Base-by-base conservation (phyloP, 2,329 filamentous ascomycete genomes). In the Penicillium hesseltinei region DNA sequence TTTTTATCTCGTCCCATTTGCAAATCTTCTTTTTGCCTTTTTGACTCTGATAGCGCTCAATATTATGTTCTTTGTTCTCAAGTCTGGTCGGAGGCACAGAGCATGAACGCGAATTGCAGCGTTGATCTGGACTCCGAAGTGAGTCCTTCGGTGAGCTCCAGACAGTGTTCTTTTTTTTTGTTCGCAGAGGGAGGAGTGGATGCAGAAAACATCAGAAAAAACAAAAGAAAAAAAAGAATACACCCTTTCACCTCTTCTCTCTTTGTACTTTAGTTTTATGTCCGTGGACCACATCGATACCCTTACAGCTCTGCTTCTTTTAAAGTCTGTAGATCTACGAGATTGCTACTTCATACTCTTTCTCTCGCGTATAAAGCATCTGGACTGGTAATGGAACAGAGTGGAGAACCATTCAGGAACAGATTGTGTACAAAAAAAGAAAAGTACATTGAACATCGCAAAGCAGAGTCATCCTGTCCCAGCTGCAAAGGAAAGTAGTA, bases 241-340 rank as follows among this genome's bases (percentile, higher is more conserved):
- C 53, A 31, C 27, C n/a, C 25, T 51, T 57, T 46, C 46, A 59
- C 46, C 53, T 33, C 38, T n/a, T 51, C 60, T 69, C 64, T 66
- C 55, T 60, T 64, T 72, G 69, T 70, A 71, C 60, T 68, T 64
- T 71, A 70, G 54, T 58, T 61, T 57, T 56, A 55, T 58, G 65
- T 60, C 49, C 56, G 61, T 62, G 65, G 65, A 68, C 64, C 66
- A 69, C 66, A 71, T 71, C 69, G 70, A 72, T 72, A 72, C 69
- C 70, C 70, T 71, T 67, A 61, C 66, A 70, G 61, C 62, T 66
- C 62, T 55, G 57, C 51, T 66, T 60, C 44, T 60, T 40, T 49
- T 29, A 19, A 11, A 52, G 27, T 33, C 21, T 40, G 42, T 45
- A 52, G 19, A 38, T 53, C 17, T 44, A 15, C 40, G 27, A 36